A percentile compares a stretch with the other conserved stretches of the same genome.
Conservation (phyloP, 352 stramenopile genomes). For the Aphanomyces euteiches region DNA sequence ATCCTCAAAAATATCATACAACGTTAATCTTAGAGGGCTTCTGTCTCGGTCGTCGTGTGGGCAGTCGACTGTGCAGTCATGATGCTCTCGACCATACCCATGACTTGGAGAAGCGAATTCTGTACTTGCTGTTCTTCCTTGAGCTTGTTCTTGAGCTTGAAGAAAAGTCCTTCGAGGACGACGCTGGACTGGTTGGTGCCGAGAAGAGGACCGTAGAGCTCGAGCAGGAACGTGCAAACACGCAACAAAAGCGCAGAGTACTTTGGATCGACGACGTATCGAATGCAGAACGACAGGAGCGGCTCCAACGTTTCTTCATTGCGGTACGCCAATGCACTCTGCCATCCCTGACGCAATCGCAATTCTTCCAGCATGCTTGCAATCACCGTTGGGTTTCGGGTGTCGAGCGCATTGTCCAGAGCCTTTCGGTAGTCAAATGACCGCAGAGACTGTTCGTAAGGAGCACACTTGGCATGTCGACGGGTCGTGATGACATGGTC, state of each 20-base stretch:
- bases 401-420: conserved; percentile 91
- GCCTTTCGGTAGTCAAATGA: conserved; percentile 96
- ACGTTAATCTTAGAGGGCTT: neutral
- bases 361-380: conserved; percentile 94
- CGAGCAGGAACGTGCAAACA: conserved; percentile 89
- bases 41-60: conserved; percentile 2
- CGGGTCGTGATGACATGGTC: conserved; percentile 78
- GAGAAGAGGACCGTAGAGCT: conserved; percentile 91
- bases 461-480: conserved; percentile 86
- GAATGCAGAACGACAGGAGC: conserved; percentile 92
- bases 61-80: conserved; percentile 74
- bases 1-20: neutral
- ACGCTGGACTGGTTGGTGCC: conserved; percentile 75
- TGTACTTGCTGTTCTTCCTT: conserved; percentile 81
- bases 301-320: conserved; percentile 94
- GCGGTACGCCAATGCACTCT: conserved; percentile 84
- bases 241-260: conserved; percentile 90
- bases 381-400: conserved; percentile 86
- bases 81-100: conserved; percentile 87
- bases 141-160: conserved; percentile 87
- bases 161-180: conserved; percentile 92
- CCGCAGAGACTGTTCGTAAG: conserved; percentile 90
- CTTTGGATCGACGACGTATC: conserved; percentile 93
- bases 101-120: conserved; percentile 77
- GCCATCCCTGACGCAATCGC: conserved; percentile 86